phyloP scores from a whole-genome alignment of 495 filamentous ascomycete genomes.

The Penicillium daleae region DNA sequence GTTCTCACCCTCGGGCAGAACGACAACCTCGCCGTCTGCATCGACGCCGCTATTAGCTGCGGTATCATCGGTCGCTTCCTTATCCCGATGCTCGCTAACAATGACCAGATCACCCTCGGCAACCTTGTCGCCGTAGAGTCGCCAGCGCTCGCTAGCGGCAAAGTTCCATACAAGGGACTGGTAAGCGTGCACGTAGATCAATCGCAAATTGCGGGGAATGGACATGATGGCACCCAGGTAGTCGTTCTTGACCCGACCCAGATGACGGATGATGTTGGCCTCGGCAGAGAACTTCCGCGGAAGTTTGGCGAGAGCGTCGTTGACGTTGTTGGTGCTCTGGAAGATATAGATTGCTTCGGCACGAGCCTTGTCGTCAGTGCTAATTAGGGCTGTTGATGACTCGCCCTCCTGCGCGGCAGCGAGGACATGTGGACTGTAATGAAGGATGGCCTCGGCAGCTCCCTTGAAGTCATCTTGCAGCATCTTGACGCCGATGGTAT shows the following conservation, averaged over 20 bases:
- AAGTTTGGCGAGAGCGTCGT: constrained; percentile 65
- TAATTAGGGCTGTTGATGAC: constrained; percentile 45
- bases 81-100: constrained; percentile 56
- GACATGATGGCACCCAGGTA: constrained; percentile 76
- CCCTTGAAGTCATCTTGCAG: constrained; percentile 78
- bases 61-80: constrained; percentile 24
- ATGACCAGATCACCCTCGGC: constrained; percentile 88
- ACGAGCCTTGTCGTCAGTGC: constrained; percentile 73
- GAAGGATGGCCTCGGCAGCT: constrained; percentile 73
- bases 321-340: constrained; percentile 56
- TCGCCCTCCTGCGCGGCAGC: constrained; percentile 47
- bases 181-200: constrained; percentile 97
- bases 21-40: constrained; percentile 68
- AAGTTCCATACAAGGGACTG: constrained; percentile 93
- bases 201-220: constrained; percentile 75
- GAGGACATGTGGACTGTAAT: constrained; percentile 60
- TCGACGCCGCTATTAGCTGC: constrained; percentile 51
- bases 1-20: constrained; percentile 61
- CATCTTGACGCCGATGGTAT: constrained; percentile 79
- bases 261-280: constrained; percentile 71
- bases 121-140: constrained; percentile 66
- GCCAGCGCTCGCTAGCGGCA: constrained; percentile 78
- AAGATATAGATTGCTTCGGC: constrained; percentile 77
- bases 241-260: constrained; percentile 60
- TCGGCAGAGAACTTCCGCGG: constrained; percentile 85